Base-by-base conservation (phyloP, 2,329 filamentous ascomycete genomes). In the Colletotrichum shisoi region DNA sequence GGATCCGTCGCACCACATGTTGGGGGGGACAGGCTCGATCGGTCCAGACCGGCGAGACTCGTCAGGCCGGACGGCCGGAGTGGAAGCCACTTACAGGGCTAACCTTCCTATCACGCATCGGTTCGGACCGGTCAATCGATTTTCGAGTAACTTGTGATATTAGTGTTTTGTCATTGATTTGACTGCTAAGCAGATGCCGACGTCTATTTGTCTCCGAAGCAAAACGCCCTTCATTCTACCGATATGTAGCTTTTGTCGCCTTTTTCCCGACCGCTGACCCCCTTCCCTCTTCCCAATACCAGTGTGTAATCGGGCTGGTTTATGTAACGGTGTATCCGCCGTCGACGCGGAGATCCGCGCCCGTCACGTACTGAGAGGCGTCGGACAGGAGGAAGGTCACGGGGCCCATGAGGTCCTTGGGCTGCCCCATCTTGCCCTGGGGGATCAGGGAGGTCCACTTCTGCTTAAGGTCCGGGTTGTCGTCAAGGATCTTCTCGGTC, bases 381-480 rank as follows among this genome's bases (percentile, higher is more conserved):
- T 95, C 92, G 67, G 90, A 94, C 46, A 93, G 86, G 65, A 96
- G 81, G 82, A 94, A 96, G 17, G 92, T 90, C 34, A 97, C 93
- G 5, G 94, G 92, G 2, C 94, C 94, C 91, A 96, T 96, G 64
- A 98, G 84, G 74, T 98, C 94, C 76, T 94, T 89, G 1, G 94
- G 94, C 58, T 89, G 85, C 31, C 94, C 94, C 92, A 98, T 97
- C 81, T 94, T 94, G 65, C 93, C 94, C 75, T 92, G 89, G 0
- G 95, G 95, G 69, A 97, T 98, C 61, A 96, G 84, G 1, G 91
- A 94, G 15, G 89, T 96, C 94, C 94, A 98, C 79, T 95, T 90
- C 75, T 89, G 85, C 79, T 93, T 91, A 45, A 98, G 87, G 62
- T 95, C 92, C 21, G 94, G 93, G 79, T 96, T 96, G 68, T 97